These are phyloP conservation scores for Stagonosporopsis chrysanthemi DNA, from an alignment of 2,329 filamentous ascomycete species.

Conservation along the genomic window DNA sequence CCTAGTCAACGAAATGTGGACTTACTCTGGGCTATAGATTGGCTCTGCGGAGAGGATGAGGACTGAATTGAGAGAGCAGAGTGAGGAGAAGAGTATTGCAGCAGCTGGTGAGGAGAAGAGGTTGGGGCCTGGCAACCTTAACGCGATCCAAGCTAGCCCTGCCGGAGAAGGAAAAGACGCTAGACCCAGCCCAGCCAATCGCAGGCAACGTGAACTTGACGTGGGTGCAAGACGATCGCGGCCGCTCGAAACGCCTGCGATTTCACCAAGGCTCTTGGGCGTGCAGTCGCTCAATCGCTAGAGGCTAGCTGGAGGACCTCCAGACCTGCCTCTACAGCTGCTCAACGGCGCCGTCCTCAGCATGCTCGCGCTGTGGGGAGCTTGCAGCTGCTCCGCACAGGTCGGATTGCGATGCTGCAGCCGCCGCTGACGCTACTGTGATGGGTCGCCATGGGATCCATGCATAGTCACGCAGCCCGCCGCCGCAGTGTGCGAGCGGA, in stretches of 20 bases:
- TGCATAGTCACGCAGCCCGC: conserved; percentile 7
- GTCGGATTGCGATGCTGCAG: conserved; percentile 19
- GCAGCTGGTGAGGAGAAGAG: conserved; percentile 19
- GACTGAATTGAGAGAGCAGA: conserved; percentile 18
- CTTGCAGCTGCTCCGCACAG: conserved; percentile 19
- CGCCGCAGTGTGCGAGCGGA: conserved; percentile 7
- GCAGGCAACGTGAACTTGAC: conserved; percentile 3
- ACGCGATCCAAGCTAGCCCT: conserved; percentile 15
- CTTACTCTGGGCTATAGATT: conserved; percentile 37
- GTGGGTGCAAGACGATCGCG: conserved; percentile 20
- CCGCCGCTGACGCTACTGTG: conserved; percentile 24
- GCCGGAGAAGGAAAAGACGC: conserved; percentile 13
- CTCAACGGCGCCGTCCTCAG: neutral
- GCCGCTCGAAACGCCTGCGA: conserved; percentile 21
- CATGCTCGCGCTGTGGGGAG: conserved; percentile 16
- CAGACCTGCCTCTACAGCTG: conserved; percentile 2
- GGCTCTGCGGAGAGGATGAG: conserved; percentile 22
- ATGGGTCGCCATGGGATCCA: conserved; percentile 15
- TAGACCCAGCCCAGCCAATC: conserved; percentile 12
- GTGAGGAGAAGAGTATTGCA: conserved; percentile 19
- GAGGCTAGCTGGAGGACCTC: neutral
- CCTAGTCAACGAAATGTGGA: conserved; percentile 32
- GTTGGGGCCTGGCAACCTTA: conserved; percentile 20
- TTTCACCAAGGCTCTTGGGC: conserved; percentile 15
- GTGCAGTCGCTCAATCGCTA: conserved; percentile 2